A percentile compares a stretch with the other conserved stretches of the same genome.
Conservation (phyloP, 306 rosid species). For the Luffa aegyptiaca region DNA sequence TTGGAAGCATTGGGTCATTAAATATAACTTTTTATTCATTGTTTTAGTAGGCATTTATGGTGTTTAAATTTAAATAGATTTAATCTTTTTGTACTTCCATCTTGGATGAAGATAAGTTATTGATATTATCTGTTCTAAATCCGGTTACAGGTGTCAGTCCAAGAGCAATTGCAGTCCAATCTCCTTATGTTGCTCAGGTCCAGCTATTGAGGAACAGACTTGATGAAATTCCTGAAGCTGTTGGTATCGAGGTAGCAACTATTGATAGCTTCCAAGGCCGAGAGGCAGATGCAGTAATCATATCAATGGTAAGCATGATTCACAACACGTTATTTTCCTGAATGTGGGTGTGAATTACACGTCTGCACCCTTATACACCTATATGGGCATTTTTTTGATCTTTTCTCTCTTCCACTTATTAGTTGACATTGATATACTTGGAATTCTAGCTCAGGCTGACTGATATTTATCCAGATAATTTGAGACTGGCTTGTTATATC, state of each 20-base stretch:
- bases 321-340: neutral
- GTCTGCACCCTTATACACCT: neutral
- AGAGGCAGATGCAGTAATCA: constrained; percentile 82
- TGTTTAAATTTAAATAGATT: neutral
- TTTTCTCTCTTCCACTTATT: neutral
- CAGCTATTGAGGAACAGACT: constrained; percentile 76
- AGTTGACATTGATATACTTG: neutral
- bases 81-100: neutral
- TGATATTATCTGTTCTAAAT: neutral
- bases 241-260: constrained; percentile 69
- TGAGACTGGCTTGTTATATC: neutral
- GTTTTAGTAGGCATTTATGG: neutral
- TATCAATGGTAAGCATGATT: constrained; percentile 56
- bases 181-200: constrained; percentile 89
- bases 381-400: neutral
- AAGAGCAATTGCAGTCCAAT: constrained; percentile 63
- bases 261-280: constrained; percentile 91
- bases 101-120: neutral
- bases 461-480: neutral
- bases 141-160: constrained; percentile 50
- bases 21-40: neutral
- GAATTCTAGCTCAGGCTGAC: neutral
- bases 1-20: neutral
- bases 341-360: neutral
- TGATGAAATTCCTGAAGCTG: constrained; percentile 54